Evolutionary conservation across 2,329 filamentous ascomycete species (phyloP).

Genomic region (Dothistroma pini): DNA sequence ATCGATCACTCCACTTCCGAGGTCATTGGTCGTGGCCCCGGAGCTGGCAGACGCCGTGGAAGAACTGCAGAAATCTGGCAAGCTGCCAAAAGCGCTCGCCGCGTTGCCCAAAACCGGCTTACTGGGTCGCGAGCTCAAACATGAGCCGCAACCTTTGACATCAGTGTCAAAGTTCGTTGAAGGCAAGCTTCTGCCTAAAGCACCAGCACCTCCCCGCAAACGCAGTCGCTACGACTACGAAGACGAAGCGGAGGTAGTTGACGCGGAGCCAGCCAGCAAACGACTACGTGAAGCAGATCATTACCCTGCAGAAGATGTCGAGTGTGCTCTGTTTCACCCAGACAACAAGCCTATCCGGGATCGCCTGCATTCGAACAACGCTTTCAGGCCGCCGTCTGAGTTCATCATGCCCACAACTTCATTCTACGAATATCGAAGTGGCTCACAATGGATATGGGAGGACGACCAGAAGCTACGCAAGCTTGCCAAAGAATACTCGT

Average conservation of each 20-base stretch:
- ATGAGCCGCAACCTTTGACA: slow-evolving; percentile 15
- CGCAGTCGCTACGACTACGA: slow-evolving; percentile 78
- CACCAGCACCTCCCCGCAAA: slow-evolving; percentile 65
- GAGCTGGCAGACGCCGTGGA: slow-evolving; percentile 28
- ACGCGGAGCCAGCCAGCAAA: slow-evolving; percentile 36
- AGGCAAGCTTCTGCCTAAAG: slow-evolving; percentile 69
- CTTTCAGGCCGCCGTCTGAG: slow-evolving; percentile 89
- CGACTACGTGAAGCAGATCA: slow-evolving; percentile 42
- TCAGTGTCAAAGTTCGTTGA: slow-evolving; percentile 81
- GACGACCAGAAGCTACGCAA: slow-evolving; percentile 88
- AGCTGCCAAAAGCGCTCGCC: slow-evolving; percentile 28
- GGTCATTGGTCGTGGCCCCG: slow-evolving; percentile 27
- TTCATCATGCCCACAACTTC: slow-evolving; percentile 82
- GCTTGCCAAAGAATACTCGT: slow-evolving; percentile 86
- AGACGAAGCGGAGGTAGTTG: slow-evolving; percentile 55
- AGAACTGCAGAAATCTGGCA: slow-evolving; percentile 26
- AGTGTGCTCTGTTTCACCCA: slow-evolving; percentile 83
- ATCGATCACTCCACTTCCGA: slow-evolving; percentile 13
- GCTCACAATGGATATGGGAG: slow-evolving; percentile 85
- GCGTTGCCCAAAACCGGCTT: slow-evolving; percentile 27
- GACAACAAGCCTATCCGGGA: slow-evolving; percentile 89
- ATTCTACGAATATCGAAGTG: slow-evolving; percentile 82
- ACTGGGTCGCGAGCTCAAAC: slow-evolving; percentile 8
- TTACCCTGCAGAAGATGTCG: slow-evolving; percentile 64
- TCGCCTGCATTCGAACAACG: slow-evolving; percentile 82